Evolutionary conservation across 2,329 filamentous ascomycete species (phyloP), one percentile per base, ranked within the genome.

Genomic region (Neophaeococcomyces aloes): DNA sequence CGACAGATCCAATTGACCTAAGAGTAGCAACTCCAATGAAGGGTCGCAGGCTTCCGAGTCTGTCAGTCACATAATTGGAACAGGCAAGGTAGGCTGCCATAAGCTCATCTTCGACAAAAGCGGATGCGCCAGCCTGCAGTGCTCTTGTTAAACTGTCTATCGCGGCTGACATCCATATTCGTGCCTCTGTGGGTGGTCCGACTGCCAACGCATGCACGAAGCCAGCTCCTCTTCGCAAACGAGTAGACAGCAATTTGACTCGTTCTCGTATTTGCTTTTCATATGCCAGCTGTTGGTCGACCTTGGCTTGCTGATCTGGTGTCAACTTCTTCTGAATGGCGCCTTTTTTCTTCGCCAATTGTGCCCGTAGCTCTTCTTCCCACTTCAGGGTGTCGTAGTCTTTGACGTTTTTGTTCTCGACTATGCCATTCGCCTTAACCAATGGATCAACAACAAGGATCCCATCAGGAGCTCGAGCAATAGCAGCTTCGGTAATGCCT

Each of bases 351-450:
- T 85, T 75, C n/a, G 88, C 87, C 31, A 98, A 66, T 56, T 95
- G 86, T 30, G 78, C 74, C 45, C 88, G 75, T 6, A 98, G 72
- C 51, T 98, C 91, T 60, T 89, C 83, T 63, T 98, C 91, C 91
- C 93, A 98, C 63, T 94, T 95, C 31, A 95, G 65, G 1, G 86
- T 93, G 55, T 98, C 86, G 56, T 95, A 94, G 60, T 96, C 91
- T 61, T 94, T 95, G 38, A 78, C 81, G 56, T 86, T 94, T 66
- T 94, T 96, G 64, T 87, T 82, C 2, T 86, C 79, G 2, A 82
- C 67, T 48, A 76, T 76, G 46, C 78, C 77, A 1, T 79, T 69
- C 60, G 94, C 94, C 59, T 86, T 88, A 27, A 83, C 85, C 4
- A 98, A 72, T 0, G 96, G 85, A 63, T 98, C 91, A 15, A 98